Evolutionary conservation across 2,329 filamentous ascomycete genomes (phyloP).

Genomic region (Cladosporium cucumerinum): DNA sequence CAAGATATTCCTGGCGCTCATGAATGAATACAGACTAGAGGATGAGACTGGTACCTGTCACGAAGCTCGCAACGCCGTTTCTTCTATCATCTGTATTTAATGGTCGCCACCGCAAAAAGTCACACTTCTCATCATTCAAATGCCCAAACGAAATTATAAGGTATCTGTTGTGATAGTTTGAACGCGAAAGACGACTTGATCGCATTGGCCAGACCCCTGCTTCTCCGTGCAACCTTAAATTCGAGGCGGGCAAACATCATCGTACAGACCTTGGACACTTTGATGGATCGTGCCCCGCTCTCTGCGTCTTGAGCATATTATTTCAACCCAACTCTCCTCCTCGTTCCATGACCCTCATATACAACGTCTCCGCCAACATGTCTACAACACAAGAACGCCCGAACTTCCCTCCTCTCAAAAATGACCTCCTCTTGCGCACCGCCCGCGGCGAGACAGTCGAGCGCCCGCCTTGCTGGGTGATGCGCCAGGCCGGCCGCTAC

Average conservation of each 20-base stretch:
- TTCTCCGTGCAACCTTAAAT: slow-evolving; percentile 4
- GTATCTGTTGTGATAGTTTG: neutral
- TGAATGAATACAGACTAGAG: neutral
- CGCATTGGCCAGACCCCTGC: slow-evolving; percentile 5
- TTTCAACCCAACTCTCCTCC: neutral
- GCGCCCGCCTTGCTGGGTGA: slow-evolving; percentile 95
- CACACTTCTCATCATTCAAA: neutral
- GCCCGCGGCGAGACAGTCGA: slow-evolving; percentile 89
- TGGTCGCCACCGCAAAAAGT: neutral
- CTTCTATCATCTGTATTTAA: neutral
- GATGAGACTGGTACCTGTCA: neutral
- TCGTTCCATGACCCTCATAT: slow-evolving; percentile 12
- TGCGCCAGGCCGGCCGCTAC: slow-evolving; percentile 98
- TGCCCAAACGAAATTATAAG: neutral
- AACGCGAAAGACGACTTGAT: neutral
- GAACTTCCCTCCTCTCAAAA: slow-evolving; percentile 76
- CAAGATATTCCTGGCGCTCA: slow-evolving; percentile 7
- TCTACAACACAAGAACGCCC: slow-evolving; percentile 32
- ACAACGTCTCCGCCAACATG: slow-evolving; percentile 21
- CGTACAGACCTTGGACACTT: slow-evolving; percentile 1
- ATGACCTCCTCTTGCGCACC: slow-evolving; percentile 86
- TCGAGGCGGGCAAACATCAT: neutral
- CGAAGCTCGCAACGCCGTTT: neutral
- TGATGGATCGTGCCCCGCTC: slow-evolving; percentile 2
- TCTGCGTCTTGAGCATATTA: neutral